Conservation (phyloP, 805 yeast genomes). For the Ogataea salicorniae region DNA sequence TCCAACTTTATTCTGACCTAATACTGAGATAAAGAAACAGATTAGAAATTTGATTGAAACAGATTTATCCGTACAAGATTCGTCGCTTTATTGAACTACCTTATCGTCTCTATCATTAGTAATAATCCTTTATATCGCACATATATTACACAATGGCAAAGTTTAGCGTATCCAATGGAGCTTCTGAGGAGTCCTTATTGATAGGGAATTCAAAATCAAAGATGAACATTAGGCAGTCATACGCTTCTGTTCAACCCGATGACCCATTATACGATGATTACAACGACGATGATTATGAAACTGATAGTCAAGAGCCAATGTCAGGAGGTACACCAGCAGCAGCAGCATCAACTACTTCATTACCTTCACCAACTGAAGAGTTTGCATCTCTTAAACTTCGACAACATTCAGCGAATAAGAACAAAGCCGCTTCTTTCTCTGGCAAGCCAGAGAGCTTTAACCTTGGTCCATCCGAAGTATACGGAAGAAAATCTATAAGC, state of each 20-base stretch:
- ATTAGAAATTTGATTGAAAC: no score
- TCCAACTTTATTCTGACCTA: no score
- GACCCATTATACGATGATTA: slow-evolving; percentile 11
- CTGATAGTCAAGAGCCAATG: neutral
- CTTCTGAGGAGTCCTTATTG: slow-evolving; percentile 1
- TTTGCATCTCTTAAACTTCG: neutral
- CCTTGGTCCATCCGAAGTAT: neutral
- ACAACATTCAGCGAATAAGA: no score
- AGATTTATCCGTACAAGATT: no score
- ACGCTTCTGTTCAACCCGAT: slow-evolving; percentile 1
- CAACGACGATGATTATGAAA: neutral
- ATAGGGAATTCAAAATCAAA: neutral
- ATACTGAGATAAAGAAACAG: no score
- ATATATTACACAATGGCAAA: no score
- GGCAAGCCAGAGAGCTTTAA: neutral
- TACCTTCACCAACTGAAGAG: slow-evolving; percentile 15
- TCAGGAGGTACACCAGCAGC: neutral
- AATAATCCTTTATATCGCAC: no score
- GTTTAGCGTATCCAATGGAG: neutral
- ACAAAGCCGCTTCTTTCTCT: slow-evolving; percentile 10
- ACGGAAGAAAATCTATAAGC: slow-evolving; percentile 9
- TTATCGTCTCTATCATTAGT: no score
- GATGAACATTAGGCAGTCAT: neutral
- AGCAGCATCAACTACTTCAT: slow-evolving; percentile 7
- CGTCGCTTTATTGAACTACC: no score